Percentiles rank a stretch among this genome's conserved stretches.
phyloP scores from a whole-genome alignment of 106 monocot genomes.

The Allium sativum region DNA sequence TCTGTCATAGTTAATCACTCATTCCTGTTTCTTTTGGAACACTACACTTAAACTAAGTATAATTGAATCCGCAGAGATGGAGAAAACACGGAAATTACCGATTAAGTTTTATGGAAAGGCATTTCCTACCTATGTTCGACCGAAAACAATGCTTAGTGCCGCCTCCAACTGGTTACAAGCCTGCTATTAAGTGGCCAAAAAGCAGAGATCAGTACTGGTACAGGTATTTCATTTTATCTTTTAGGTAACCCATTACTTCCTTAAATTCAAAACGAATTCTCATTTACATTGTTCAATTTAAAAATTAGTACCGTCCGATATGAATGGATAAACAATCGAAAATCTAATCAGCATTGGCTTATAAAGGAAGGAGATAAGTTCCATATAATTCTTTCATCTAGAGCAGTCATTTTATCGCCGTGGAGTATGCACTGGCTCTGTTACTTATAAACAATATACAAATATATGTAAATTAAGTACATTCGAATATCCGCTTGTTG shows the following conservation, averaged over 20 bases:
- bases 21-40: too few relatives aligned
- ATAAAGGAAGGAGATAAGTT: conserved; percentile 76
- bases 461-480: too few relatives aligned
- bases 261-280: too few relatives aligned
- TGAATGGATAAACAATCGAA: conserved; percentile 80
- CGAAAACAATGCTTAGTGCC: conserved; percentile 77
- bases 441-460: too few relatives aligned
- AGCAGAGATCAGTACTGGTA: conserved; percentile 89
- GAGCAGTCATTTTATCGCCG: too few relatives aligned
- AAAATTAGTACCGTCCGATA: conserved; percentile 62
- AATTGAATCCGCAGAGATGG: conserved; percentile 42
- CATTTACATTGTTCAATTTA: neutral
- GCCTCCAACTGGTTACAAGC: conserved; percentile 74
- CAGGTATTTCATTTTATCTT: conserved; percentile 30
- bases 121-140: conserved; percentile 58
- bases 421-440: too few relatives aligned
- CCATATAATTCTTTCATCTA: too few relatives aligned
- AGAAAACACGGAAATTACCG: conserved; percentile 67
- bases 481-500: too few relatives aligned
- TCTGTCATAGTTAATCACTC: too few relatives aligned
- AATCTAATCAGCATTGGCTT: conserved; percentile 85
- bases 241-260: neutral
- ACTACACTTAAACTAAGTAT: too few relatives aligned
- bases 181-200: conserved; percentile 81
- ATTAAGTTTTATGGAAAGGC: conserved; percentile 78